Base-by-base conservation (phyloP, 805 yeast species). In the Saturnispora serradocipensis region DNA sequence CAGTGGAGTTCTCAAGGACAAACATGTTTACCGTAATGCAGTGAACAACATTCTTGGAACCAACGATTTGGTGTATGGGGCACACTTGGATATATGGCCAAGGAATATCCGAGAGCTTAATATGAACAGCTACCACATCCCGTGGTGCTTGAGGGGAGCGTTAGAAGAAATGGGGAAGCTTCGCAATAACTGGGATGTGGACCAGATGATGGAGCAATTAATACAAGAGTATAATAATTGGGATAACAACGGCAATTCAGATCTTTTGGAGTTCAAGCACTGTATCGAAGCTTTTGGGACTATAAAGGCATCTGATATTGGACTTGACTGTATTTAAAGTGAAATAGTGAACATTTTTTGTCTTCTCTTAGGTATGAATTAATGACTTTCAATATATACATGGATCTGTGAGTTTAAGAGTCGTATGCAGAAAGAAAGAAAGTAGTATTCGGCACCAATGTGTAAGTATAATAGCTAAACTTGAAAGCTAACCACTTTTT, bases 141-240 rank as follows among this genome's bases (percentile, higher is more conserved):
- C 99, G 0, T 91, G 97, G 97, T 85, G 95, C 57, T 74, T 91
- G 68, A 71, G 97, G 45, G 96, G 97, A 0, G 72, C 91, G 50
- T 61, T 89, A n/a, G 82, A 80, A 54, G 95, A 82, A 50, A 74
- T 57, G 64, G 63, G 53, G 73, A 74, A 49, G 65, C 49, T 72
- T 51, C 67, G 71, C 50, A 67, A 67, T 43, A 63, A 77, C 43
- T 73, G 77, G 22, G 86, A 85, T 46, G 75, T 86, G 11, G 62
- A 70, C 20, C 71, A 72, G 43, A 66, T 88, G 51, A 60, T 56
- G 49, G 62, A 49, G 44, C 67, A 57, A 62, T 63, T 58, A 60
- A 75, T 83, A 51, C 74, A 73, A 20, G 82, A 82, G 58, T 91
- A 84, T 64, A 85, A 80, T 48, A 66, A 69, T 15, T 93, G 98